Percentiles rank a stretch among this genome's conserved stretches.
phyloP scores from a whole-genome alignment of 257 asterid species.

The Eucommia ulmoides region DNA sequence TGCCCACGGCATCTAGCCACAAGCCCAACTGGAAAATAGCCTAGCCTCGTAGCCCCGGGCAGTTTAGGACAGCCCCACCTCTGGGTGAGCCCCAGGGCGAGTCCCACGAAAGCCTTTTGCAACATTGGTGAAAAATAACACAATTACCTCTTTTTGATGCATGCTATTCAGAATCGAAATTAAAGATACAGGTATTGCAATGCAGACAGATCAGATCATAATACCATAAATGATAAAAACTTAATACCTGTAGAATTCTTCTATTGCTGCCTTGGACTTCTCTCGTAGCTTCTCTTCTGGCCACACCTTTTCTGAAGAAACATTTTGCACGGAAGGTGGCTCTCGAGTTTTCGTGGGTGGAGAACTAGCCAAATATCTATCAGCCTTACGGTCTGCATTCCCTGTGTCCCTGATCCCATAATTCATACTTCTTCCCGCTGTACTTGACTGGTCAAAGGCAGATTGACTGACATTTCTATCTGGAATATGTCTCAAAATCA shows the following conservation, averaged over 20 bases:
- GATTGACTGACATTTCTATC: conserved; percentile 39
- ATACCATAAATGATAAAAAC: too few relatives aligned
- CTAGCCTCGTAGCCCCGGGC: too few relatives aligned
- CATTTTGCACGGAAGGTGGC: conserved; percentile 19
- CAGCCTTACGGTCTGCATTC: conserved; percentile 19
- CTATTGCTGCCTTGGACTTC: conserved; percentile 61
- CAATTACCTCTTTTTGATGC: too few relatives aligned
- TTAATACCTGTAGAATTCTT: conserved; percentile 75
- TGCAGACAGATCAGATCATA: too few relatives aligned
- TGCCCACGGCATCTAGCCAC: too few relatives aligned
- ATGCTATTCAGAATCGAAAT: too few relatives aligned
- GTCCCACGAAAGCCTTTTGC: too few relatives aligned
- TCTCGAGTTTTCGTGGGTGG: conserved; percentile 33
- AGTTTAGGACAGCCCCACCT: too few relatives aligned
- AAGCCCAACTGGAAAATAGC: too few relatives aligned
- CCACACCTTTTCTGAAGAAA: conserved; percentile 37
- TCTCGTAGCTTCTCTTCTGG: conserved; percentile 48
- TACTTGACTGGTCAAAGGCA: conserved; percentile 34
- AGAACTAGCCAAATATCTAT: conserved; percentile 20
- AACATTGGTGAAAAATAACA: too few relatives aligned
- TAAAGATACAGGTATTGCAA: too few relatives aligned
- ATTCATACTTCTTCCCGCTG: conserved; percentile 20
- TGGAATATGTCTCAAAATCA: conserved; percentile 32
- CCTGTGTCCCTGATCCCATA: conserved; percentile 26
- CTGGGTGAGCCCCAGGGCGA: too few relatives aligned